Conservation (phyloP, 192 early-diverging fungal genomes). For the Phycomyces blakesleeanus region DNA sequence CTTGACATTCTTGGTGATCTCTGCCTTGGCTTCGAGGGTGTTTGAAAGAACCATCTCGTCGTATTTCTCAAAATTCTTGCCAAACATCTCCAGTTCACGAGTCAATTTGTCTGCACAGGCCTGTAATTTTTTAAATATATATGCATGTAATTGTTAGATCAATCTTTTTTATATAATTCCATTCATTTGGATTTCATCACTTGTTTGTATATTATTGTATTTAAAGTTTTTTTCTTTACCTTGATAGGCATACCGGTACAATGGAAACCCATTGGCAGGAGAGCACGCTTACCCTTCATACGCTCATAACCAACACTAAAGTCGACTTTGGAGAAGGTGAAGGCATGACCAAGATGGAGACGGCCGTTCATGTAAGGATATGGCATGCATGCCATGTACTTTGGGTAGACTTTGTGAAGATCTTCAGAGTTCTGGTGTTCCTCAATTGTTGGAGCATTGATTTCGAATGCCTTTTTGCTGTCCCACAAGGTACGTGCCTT, state of each 20-base stretch:
- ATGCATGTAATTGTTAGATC: no score
- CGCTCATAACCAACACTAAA: slow-evolving; percentile 94
- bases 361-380: slow-evolving; percentile 97
- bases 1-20: slow-evolving; percentile 66
- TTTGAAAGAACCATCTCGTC: slow-evolving; percentile 18
- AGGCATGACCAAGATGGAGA: slow-evolving; percentile 95
- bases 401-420: slow-evolving; percentile 69
- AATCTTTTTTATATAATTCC: no score
- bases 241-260: slow-evolving; percentile 99
- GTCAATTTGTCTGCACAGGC: slow-evolving; percentile 85
- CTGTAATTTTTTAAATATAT: slow-evolving; percentile 38
- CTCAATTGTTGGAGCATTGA: slow-evolving; percentile 75
- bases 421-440: slow-evolving; percentile 42
- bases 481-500: slow-evolving; percentile 81
- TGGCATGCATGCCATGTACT: slow-evolving; percentile 93
- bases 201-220: no score
- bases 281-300: slow-evolving; percentile 84
- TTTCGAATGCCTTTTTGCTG: slow-evolving; percentile 71
- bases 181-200: no score
- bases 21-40: slow-evolving; percentile 38
- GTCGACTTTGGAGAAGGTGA: slow-evolving; percentile 93
- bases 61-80: slow-evolving; percentile 61
- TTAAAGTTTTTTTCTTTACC: no score
- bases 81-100: slow-evolving; percentile 82
- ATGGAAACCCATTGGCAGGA: slow-evolving; percentile 98